phyloP scores from a whole-genome alignment of 768 basidiomycete species.

The Kondoa malvinella region DNA sequence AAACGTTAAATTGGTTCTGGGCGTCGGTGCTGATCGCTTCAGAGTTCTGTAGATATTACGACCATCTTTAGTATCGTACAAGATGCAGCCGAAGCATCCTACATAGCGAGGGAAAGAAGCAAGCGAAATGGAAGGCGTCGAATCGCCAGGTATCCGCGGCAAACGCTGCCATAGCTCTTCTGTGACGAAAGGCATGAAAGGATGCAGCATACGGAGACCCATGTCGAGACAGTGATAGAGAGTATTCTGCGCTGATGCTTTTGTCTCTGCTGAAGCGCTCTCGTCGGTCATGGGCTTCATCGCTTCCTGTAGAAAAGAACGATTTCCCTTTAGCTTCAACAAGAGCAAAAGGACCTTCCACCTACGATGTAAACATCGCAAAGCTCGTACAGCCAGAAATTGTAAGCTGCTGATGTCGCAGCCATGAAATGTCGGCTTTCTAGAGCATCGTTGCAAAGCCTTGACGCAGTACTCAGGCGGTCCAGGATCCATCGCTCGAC shows the following conservation, averaged over 20 bases:
- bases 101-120: conserved; percentile 65
- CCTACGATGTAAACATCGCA: conserved; percentile 80
- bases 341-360: conserved; percentile 38
- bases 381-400: conserved; percentile 97
- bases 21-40: conserved; percentile 40
- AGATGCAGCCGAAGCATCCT: conserved; percentile 30
- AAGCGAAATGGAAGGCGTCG: conserved; percentile 76
- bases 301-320: conserved; percentile 50
- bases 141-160: conserved; percentile 64
- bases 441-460: conserved; percentile 57
- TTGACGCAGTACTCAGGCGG: conserved; percentile 67
- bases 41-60: conserved; percentile 38
- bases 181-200: conserved; percentile 98
- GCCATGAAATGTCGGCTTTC: conserved; percentile 77
- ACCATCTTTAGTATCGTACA: neutral
- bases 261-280: conserved; percentile 42
- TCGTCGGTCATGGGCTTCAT: conserved; percentile 95
- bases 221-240: conserved; percentile 84
- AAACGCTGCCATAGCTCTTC: conserved; percentile 97
- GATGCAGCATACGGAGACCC: conserved; percentile 77
- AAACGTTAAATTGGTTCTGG: conserved; percentile 67
- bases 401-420: conserved; percentile 66
- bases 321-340: conserved; percentile 2
- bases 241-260: conserved; percentile 80
- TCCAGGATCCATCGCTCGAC: conserved; percentile 92